A percentile compares a stretch with the other conserved stretches of the same genome.
These are phyloP conservation scores for Blastobotrys persicus DNA, from an alignment of 1,139 yeast species.

Conservation along the genomic window DNA sequence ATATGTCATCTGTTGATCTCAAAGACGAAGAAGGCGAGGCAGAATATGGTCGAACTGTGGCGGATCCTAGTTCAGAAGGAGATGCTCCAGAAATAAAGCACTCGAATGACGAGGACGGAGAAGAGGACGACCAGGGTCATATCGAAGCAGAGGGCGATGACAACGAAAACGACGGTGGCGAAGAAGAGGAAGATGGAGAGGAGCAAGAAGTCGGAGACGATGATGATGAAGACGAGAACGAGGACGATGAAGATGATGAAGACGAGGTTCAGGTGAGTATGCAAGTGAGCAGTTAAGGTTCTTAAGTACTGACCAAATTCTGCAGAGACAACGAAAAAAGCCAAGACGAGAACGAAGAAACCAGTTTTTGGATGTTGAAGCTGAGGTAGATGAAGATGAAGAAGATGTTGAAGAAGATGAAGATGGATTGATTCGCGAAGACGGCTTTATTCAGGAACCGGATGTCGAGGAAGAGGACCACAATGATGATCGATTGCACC, in stretches of 20 bases:
- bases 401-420: conserved; percentile 95
- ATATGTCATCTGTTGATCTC: conserved; percentile 4
- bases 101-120: conserved; percentile 18
- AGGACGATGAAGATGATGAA: conserved; percentile 28
- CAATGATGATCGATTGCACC: conserved; percentile 70
- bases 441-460: conserved; percentile 44
- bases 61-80: conserved; percentile 1
- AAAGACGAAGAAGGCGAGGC: conserved; percentile 6
- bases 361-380: conserved; percentile 96
- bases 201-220: conserved; percentile 32
- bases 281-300: conserved; percentile 34
- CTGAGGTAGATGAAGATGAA: conserved; percentile 98
- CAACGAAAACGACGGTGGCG: conserved; percentile 30
- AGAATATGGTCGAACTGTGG: neutral
- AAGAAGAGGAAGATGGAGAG: conserved; percentile 33
- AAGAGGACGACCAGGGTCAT: conserved; percentile 10
- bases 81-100: conserved; percentile 11
- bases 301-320: conserved; percentile 14
- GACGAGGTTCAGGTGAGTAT: conserved; percentile 33
- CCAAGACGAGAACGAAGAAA: conserved; percentile 69
- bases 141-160: conserved; percentile 21
- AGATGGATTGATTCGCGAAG: conserved; percentile 82
- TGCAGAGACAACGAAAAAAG: conserved; percentile 62
- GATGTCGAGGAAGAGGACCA: conserved; percentile 56
- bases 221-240: conserved; percentile 32